phyloP scores from a whole-genome alignment of 1,284 basidiomycete species.

The Ustilago vetiveriae region DNA sequence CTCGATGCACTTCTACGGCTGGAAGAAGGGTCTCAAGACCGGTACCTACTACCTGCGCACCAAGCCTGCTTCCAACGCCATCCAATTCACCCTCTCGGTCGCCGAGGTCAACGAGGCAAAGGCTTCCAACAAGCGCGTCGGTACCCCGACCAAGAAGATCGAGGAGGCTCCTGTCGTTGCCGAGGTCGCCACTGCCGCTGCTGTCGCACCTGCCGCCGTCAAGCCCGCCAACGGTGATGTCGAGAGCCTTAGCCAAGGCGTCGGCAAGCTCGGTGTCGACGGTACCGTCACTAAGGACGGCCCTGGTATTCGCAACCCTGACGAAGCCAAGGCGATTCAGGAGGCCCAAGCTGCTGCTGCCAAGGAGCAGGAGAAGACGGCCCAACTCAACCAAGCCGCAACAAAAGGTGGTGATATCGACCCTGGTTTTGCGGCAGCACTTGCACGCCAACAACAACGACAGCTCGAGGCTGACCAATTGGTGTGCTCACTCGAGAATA shows the following conservation, averaged over 20 bases:
- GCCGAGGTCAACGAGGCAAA: conserved; percentile 78
- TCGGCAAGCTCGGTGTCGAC: conserved; percentile 61
- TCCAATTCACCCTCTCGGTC: conserved; percentile 94
- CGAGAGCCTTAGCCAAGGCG: conserved; percentile 28
- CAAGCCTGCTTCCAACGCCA: conserved; percentile 90
- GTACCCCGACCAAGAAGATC: conserved; percentile 15
- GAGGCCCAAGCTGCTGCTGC: conserved; percentile 71
- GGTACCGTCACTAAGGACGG: conserved; percentile 62
- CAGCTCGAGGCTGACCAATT: conserved; percentile 83
- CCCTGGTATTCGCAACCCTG: conserved; percentile 40
- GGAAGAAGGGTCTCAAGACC: conserved; percentile 99
- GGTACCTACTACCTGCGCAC: conserved; percentile 86
- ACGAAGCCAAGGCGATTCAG: conserved; percentile 49
- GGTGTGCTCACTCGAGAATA: conserved; percentile 85
- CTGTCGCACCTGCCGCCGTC: conserved; percentile 11
- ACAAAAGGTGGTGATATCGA: conserved; percentile 69
- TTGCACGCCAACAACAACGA: conserved; percentile 77
- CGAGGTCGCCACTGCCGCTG: conserved; percentile 7
- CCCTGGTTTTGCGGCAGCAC: conserved; percentile 83
- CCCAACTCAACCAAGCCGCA: conserved; percentile 14
- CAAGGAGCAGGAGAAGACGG: conserved; percentile 69
- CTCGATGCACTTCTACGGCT: conserved; percentile 99
- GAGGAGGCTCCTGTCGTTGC: conserved; percentile 15
- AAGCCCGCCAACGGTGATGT: conserved; percentile 9
- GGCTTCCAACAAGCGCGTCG: conserved; percentile 69